phyloP scores from a whole-genome alignment of 371 early-diverging fungal genomes.

The Blakeslea trispora region DNA sequence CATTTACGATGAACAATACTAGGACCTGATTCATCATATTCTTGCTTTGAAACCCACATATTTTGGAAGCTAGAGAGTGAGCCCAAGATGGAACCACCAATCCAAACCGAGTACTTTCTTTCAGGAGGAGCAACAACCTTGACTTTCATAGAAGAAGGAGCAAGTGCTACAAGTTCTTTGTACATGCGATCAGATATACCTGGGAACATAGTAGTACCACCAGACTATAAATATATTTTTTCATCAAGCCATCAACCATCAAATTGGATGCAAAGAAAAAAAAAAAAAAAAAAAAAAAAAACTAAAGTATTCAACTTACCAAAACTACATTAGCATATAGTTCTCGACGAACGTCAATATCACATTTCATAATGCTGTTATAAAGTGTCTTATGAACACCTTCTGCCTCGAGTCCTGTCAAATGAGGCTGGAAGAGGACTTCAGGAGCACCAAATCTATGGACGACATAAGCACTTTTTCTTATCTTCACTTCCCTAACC shows the following conservation, averaged over 20 bases:
- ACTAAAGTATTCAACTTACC: too few species aligned
- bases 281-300: background rate
- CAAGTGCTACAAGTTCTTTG: constrained; percentile 97
- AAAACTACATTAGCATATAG: constrained; percentile 96
- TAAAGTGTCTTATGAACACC: constrained; percentile 96
- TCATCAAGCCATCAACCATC: constrained; percentile 1
- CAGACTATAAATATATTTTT: constrained; percentile 27
- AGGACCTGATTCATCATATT: constrained; percentile 98
- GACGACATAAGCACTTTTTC: background rate
- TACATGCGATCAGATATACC: constrained; percentile 98
- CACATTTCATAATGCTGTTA: constrained; percentile 97
- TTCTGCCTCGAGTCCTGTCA: constrained; percentile 88
- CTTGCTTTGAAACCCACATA: constrained; percentile 96
- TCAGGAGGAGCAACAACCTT: constrained; percentile 99
- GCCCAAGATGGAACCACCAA: constrained; percentile 99
- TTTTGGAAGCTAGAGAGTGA: constrained; percentile 98
- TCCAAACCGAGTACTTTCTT: constrained; percentile 99
- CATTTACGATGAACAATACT: constrained; percentile 98
- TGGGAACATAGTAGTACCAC: constrained; percentile 94
- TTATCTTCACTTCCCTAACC: too few species aligned
- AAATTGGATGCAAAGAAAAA: constrained; percentile 12
- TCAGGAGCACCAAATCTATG: constrained; percentile 96
- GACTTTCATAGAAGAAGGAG: constrained; percentile 98
- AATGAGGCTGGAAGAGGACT: constrained; percentile 98
- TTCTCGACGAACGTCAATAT: constrained; percentile 97